Percentiles rank a stretch among this genome's conserved stretches.
Conservation (phyloP, 345 rosid species). For the Geranium rotundifolium region DNA sequence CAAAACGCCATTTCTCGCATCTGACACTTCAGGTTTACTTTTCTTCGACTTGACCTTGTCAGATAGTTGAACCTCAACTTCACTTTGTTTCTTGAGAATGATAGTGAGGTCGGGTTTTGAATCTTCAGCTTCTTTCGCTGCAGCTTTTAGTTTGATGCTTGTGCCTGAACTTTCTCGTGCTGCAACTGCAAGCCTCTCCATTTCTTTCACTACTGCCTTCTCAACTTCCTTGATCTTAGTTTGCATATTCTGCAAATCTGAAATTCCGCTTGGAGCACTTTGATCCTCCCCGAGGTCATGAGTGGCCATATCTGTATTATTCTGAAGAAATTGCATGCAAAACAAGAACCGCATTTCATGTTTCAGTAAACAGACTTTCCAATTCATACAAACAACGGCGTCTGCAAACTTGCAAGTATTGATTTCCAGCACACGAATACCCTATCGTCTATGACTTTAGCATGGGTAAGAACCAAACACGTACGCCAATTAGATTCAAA, state of each 20-base stretch:
- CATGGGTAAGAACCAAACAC: too few relatives aligned
- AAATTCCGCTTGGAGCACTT: conserved; percentile 29
- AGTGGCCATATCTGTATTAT: not conserved
- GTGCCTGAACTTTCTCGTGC: conserved; percentile 21
- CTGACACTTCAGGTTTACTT: not conserved
- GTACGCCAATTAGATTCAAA: too few relatives aligned
- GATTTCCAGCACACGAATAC: too few relatives aligned
- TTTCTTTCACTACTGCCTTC: conserved; percentile 45
- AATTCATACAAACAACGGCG: not conserved
- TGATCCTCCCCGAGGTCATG: conserved; percentile 18
- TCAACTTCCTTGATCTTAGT: conserved; percentile 39
- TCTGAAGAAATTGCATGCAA: not conserved
- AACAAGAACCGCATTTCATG: not conserved
- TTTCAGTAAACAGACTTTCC: not conserved
- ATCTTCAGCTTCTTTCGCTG: not conserved
- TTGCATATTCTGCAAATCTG: conserved; percentile 42
- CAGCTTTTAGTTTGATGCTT: conserved; percentile 7
- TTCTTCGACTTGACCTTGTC: not conserved
- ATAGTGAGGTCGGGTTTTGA: not conserved
- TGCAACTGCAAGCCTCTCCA: conserved; percentile 21
- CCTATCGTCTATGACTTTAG: too few relatives aligned
- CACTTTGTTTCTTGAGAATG: not conserved
- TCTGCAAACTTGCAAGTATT: not conserved
- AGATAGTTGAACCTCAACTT: not conserved
- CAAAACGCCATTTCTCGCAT: conserved; percentile 21